Evolutionary conservation across 1,284 basidiomycete genomes (phyloP).

Genomic region (Trichosporon faecale): DNA sequence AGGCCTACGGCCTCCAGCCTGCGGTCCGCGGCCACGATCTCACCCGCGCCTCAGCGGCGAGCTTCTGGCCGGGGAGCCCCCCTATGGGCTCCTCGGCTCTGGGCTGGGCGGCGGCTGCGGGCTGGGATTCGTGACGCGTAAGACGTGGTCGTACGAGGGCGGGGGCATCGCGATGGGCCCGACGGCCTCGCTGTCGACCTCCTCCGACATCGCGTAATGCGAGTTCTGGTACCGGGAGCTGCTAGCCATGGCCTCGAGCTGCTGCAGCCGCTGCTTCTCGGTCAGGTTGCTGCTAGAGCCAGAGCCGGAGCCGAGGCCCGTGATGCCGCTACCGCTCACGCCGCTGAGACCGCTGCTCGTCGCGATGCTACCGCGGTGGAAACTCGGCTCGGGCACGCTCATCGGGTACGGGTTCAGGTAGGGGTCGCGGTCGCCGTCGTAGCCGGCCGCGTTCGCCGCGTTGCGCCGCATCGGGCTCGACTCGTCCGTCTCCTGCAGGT

Average conservation of each 20-base stretch:
- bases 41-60: no score
- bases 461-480: constrained; percentile 1
- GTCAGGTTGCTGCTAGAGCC: not conserved
- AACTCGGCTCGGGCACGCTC: not conserved
- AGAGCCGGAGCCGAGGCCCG: not conserved
- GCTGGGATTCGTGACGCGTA: not conserved
- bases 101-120: not conserved
- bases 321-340: not conserved
- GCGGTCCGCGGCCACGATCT: no score
- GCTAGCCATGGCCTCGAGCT: not conserved
- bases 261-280: constrained; percentile 1
- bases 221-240: not conserved
- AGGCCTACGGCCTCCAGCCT: no score
- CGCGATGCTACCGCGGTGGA: not conserved
- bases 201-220: not conserved
- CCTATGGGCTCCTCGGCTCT: not conserved
- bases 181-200: not conserved
- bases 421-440: constrained; percentile 1
- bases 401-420: constrained; percentile 3
- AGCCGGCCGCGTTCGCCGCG: not conserved
- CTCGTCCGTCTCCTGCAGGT: constrained; percentile 6
- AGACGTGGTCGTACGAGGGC: constrained; percentile 1
- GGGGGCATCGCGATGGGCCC: not conserved
- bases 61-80: no score
- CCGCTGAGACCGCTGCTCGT: not conserved